phyloP scores from a whole-genome alignment of 2,329 filamentous ascomycete genomes.

The Neopestalotiopsis clavispora region DNA sequence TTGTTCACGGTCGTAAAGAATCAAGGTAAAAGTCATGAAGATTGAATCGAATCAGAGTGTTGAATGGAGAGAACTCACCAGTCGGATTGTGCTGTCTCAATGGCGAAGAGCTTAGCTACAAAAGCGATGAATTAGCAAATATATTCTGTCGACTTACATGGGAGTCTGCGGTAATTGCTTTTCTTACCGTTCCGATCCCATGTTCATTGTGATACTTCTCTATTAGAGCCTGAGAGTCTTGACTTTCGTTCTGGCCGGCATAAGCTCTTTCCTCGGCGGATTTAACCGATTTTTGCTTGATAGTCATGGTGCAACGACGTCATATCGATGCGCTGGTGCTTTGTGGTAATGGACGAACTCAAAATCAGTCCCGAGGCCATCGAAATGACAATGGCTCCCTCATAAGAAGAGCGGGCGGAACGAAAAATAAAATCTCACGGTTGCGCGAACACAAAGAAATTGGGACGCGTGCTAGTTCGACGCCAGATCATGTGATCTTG shows the following conservation, averaged over 20 bases:
- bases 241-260: slow-evolving; percentile 30
- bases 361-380: too few species aligned
- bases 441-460: neutral
- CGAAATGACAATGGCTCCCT: too few species aligned
- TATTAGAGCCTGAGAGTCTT: slow-evolving; percentile 34
- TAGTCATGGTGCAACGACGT: neutral
- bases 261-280: slow-evolving; percentile 25
- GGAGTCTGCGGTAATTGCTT: neutral
- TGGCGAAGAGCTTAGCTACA: slow-evolving; percentile 3
- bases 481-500: neutral
- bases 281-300: neutral
- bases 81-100: neutral
- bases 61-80: neutral
- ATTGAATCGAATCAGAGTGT: too few species aligned
- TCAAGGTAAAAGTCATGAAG: neutral
- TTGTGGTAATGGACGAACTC: neutral
- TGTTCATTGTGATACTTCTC: slow-evolving; percentile 27
- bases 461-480: neutral
- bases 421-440: neutral
- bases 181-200: slow-evolving; percentile 35
- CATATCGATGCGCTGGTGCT: neutral
- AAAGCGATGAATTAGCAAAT: neutral
- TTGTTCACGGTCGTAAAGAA: neutral
- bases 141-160: neutral
- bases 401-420: neutral